Evolutionary conservation across 352 stramenopile species (phyloP).

Genomic region (Globisporangium emineosum): DNA sequence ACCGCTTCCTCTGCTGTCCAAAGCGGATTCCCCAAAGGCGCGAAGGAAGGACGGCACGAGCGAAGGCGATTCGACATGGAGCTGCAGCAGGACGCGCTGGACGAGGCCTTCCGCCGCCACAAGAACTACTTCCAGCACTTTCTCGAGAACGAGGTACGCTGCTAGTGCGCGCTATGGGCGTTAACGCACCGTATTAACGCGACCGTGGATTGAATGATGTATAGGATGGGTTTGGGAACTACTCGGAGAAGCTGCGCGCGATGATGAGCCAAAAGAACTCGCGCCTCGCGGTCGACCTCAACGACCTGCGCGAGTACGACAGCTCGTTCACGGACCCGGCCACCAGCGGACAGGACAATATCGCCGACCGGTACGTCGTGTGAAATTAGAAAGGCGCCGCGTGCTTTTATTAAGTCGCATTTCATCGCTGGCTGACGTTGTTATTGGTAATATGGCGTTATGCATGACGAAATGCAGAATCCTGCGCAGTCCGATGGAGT

Average conservation of each 20-base stretch:
- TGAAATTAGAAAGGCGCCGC: background rate
- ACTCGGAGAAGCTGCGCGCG: conserved; percentile 71
- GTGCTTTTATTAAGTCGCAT: background rate
- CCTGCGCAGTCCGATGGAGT: conserved; percentile 81
- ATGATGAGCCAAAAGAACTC: conserved; percentile 78
- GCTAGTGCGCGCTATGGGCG: background rate
- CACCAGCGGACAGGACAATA: conserved; percentile 63
- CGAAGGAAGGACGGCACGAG: background rate
- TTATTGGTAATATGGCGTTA: background rate
- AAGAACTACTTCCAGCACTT: conserved; percentile 89
- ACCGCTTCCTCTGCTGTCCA: background rate
- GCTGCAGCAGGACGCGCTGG: conserved; percentile 78
- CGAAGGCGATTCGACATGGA: conserved; percentile 36
- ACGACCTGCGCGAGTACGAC: conserved; percentile 90
- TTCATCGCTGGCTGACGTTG: background rate
- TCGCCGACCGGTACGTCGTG: conserved; percentile 44
- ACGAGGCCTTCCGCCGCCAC: conserved; percentile 83
- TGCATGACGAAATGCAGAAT: conserved; percentile 22
- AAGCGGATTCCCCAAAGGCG: conserved; percentile 6
- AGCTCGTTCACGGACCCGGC: conserved; percentile 68
- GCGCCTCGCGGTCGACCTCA: conserved; percentile 87
- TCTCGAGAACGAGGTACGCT: conserved; percentile 63
- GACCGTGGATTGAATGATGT: background rate
- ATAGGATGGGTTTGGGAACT: conserved; percentile 73
- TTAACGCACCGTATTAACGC: background rate